Percentiles rank a stretch among this genome's conserved stretches.
These are phyloP conservation scores for Trichomonascaceae sp. DNA, from an alignment of 1,139 yeast species.

Conservation along the genomic window DNA sequence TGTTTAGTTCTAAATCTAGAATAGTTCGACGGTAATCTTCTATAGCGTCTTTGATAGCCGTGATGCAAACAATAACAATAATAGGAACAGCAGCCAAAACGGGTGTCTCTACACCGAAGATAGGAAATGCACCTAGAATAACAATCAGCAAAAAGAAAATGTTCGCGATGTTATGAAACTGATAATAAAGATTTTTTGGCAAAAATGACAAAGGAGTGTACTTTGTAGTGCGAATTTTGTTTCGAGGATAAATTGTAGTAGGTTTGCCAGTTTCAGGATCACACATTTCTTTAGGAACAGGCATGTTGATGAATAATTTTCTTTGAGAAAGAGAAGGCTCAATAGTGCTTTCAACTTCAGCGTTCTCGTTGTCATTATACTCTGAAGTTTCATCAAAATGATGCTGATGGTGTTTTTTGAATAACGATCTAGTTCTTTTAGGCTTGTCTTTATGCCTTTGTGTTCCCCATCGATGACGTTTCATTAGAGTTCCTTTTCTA, in stretches of 20 bases:
- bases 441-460: constrained; percentile 75
- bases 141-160: constrained; percentile 75
- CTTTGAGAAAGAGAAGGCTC: constrained; percentile 7
- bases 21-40: constrained; percentile 86
- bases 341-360: background rate
- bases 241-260: constrained; percentile 56
- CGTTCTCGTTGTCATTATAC: constrained; percentile 2
- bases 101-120: constrained; percentile 88
- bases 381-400: constrained; percentile 3
- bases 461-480: constrained; percentile 88
- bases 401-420: constrained; percentile 13
- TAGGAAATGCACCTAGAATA: constrained; percentile 72
- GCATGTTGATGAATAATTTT: constrained; percentile 52
- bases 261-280: constrained; percentile 61
- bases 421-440: constrained; percentile 25
- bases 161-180: constrained; percentile 87
- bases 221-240: constrained; percentile 92
- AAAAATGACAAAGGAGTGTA: constrained; percentile 85
- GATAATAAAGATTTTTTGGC: constrained; percentile 75
- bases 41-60: constrained; percentile 88
- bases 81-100: constrained; percentile 90
- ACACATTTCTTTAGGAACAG: constrained; percentile 56
- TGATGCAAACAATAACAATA: constrained; percentile 80
- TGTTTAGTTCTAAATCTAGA: constrained; percentile 79
- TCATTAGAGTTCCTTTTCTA: constrained; percentile 40